Conservation (phyloP, 108 stramenopile genomes). For the Nannochloropsis gaditana region DNA sequence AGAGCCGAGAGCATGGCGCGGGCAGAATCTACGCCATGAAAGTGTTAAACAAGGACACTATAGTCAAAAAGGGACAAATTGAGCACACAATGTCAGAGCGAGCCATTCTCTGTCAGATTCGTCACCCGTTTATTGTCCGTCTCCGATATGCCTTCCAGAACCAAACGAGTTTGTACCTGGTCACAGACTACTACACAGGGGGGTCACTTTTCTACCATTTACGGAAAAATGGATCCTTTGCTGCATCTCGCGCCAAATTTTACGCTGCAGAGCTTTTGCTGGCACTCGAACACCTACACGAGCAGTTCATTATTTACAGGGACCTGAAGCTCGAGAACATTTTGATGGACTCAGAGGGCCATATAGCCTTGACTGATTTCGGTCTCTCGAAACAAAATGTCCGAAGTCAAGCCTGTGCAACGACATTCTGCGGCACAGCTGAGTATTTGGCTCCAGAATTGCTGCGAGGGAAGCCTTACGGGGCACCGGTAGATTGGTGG, state of each 20-base stretch:
- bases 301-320: conserved; percentile 56
- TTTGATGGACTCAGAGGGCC: conserved; percentile 58
- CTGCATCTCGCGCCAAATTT: conserved; percentile 53
- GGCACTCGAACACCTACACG: conserved; percentile 57
- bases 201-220: conserved; percentile 54
- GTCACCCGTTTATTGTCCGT: conserved; percentile 52
- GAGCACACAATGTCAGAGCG: conserved; percentile 53
- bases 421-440: conserved; percentile 53
- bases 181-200: conserved; percentile 53
- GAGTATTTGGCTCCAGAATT: conserved; percentile 56
- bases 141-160: conserved; percentile 51
- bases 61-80: conserved; percentile 47
- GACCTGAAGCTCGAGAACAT: conserved; percentile 61
- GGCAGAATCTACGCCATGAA: conserved; percentile 52
- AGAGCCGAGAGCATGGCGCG: neutral
- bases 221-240: conserved; percentile 39
- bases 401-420: conserved; percentile 30
- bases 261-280: conserved; percentile 59
- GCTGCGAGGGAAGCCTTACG: conserved; percentile 43
- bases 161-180: conserved; percentile 49
- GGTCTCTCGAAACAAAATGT: conserved; percentile 57
- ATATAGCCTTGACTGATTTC: conserved; percentile 58
- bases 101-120: conserved; percentile 42
- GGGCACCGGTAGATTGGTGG: conserved; percentile 54
- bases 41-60: conserved; percentile 46